A percentile compares a stretch with the other conserved stretches of the same genome.
Conservation (phyloP, 106 monocot genomes). For the Allium fistulosum region DNA sequence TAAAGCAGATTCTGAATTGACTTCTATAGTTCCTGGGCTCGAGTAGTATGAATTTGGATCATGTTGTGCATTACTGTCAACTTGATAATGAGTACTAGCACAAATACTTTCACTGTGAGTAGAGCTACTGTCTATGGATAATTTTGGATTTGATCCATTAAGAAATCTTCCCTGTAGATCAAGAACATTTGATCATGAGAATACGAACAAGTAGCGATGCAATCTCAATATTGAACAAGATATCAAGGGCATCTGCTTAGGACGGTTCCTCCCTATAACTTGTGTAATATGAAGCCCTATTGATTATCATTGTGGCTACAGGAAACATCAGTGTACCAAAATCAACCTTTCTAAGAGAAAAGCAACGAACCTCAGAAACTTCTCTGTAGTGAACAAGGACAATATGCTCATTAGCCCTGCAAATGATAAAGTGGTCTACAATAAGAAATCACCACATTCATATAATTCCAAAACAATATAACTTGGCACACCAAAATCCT, state of each 20-base stretch:
- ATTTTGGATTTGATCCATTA: constrained; percentile 15
- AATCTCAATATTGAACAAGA: not conserved
- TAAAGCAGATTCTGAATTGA: constrained; percentile 18
- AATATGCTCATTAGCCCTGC: constrained; percentile 78
- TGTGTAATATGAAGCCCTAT: no score
- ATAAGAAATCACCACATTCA: not conserved
- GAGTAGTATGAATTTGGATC: constrained; percentile 9
- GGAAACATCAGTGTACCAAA: no score
- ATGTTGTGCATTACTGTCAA: constrained; percentile 18
- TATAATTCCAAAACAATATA: no score
- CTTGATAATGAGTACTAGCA: constrained; percentile 5
- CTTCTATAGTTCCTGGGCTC: constrained; percentile 28
- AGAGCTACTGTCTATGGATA: constrained; percentile 12
- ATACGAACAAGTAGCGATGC: not conserved
- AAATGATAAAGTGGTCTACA: constrained; percentile 16
- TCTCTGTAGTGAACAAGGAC: constrained; percentile 95
- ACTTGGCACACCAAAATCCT: no score
- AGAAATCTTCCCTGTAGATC: constrained; percentile 43
- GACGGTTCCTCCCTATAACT: no score
- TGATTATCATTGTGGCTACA: no score
- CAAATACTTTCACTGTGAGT: constrained; percentile 14
- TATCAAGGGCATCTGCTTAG: not conserved
- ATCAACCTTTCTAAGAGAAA: not conserved
- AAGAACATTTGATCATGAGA: not conserved
- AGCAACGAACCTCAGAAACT: constrained; percentile 67